Percentiles rank a stretch among this genome's conserved stretches.
Conservation (phyloP, 768 basidiomycete species). For the Tricholoma sp. region DNA sequence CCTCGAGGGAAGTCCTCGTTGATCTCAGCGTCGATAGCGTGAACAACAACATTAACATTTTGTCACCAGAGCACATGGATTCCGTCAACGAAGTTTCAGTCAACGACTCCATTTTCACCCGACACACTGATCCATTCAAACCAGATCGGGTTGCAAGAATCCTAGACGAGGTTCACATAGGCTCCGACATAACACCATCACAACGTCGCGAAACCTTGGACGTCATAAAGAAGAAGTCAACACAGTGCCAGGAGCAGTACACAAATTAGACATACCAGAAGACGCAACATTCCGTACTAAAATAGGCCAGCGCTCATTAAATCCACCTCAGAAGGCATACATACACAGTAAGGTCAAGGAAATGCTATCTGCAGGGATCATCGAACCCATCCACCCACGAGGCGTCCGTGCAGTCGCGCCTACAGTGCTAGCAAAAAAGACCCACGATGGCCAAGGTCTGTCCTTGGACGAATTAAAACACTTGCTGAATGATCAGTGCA, state of each 20-base stretch:
- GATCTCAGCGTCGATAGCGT: neutral
- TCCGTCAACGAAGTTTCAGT: neutral
- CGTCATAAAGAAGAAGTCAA: neutral
- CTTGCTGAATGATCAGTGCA: conserved; percentile 28
- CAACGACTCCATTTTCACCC: conserved; percentile 12
- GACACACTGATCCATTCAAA: conserved; percentile 22
- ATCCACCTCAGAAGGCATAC: conserved; percentile 25
- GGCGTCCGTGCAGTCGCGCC: conserved; percentile 31
- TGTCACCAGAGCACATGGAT: neutral
- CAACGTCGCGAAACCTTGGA: too few species aligned
- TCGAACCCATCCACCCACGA: conserved; percentile 22
- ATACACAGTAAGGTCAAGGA: conserved; percentile 26
- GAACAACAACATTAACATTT: neutral
- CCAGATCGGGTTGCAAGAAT: conserved; percentile 27
- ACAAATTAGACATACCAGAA: conserved; percentile 28
- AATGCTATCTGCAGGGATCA: conserved; percentile 30
- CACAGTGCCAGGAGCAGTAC: conserved; percentile 24
- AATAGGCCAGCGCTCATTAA: conserved; percentile 26
- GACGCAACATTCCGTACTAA: conserved; percentile 25
- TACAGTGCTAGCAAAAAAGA: conserved; percentile 33
- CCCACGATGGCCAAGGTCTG: conserved; percentile 23
- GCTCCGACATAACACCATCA: too few species aligned
- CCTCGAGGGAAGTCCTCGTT: neutral
- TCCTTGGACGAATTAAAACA: conserved; percentile 29
- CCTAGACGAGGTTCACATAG: conserved; percentile 21